Percentiles rank a stretch among this genome's conserved stretches.
These are phyloP conservation scores for Ambrosia artemisiifolia DNA, from an alignment of 129 eudicot species.

Conservation along the genomic window DNA sequence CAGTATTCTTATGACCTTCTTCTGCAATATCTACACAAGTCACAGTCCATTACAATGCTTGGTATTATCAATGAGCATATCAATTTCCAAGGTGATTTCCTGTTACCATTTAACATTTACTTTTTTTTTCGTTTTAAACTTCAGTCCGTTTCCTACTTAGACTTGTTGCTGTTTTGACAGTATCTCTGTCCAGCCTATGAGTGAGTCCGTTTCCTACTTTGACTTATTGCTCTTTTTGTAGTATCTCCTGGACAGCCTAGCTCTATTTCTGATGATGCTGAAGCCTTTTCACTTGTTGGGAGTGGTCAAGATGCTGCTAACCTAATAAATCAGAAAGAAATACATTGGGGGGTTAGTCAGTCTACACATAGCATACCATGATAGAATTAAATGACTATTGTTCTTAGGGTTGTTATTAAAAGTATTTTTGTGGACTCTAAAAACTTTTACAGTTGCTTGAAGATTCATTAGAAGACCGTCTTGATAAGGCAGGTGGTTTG, in stretches of 20 bases:
- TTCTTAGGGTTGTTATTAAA: not conserved
- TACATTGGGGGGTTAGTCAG: conserved; percentile 97
- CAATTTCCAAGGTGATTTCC: conserved; percentile 62
- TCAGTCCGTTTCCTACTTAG: too few relatives aligned
- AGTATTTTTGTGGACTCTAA: conserved; percentile 15
- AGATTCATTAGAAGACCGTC: conserved; percentile 86
- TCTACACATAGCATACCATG: not conserved
- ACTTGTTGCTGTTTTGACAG: too few relatives aligned
- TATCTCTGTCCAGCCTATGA: too few relatives aligned
- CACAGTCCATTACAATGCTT: conserved; percentile 84
- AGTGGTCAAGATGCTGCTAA: conserved; percentile 90
- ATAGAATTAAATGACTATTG: not conserved
- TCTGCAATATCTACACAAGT: conserved; percentile 89
- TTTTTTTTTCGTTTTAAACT: not conserved
- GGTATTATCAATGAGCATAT: conserved; percentile 93
- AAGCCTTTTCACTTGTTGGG: conserved; percentile 79
- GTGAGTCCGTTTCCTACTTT: not conserved
- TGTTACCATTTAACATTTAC: not conserved
- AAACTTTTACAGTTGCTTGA: conserved; percentile 64
- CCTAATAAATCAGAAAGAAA: conserved; percentile 88
- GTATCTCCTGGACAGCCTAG: conserved; percentile 93
- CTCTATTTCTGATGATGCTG: conserved; percentile 90
- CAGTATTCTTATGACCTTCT: conserved; percentile 95
- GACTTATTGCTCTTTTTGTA: conserved; percentile 27
- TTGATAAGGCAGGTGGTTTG: conserved; percentile 73